A percentile compares a stretch with the other conserved stretches of the same genome.
Evolutionary conservation across 495 filamentous ascomycete genomes (phyloP).

Genomic region (Symbiotaphrina buchneri): DNA sequence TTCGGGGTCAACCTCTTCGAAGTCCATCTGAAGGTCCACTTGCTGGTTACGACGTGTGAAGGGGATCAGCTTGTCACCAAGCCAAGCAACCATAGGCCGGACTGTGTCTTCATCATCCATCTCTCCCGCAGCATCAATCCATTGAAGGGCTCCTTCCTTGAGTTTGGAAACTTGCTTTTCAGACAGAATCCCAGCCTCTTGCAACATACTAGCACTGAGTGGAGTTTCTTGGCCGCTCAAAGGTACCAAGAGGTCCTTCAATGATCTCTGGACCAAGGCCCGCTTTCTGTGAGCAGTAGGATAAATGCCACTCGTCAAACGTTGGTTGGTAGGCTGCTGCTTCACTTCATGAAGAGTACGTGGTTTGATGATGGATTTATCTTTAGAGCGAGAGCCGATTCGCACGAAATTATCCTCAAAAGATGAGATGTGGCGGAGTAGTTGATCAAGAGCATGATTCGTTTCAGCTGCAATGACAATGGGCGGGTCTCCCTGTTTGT

Average conservation of each 20-base stretch:
- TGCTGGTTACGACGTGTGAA: slow-evolving; percentile 16
- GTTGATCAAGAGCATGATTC: slow-evolving; percentile 82
- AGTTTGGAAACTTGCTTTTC: too few species aligned
- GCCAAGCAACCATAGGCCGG: slow-evolving; percentile 34
- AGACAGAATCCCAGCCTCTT: too few species aligned
- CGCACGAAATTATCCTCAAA: slow-evolving; percentile 50
- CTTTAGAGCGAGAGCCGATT: slow-evolving; percentile 54
- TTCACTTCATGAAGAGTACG: slow-evolving; percentile 43
- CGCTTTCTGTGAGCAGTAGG: too few species aligned
- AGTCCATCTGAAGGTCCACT: slow-evolving; percentile 23
- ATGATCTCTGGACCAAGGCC: too few species aligned
- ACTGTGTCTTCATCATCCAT: too few species aligned
- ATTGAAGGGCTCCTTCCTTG: too few species aligned
- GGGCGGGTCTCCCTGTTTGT: slow-evolving; percentile 34
- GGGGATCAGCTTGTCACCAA: slow-evolving; percentile 24
- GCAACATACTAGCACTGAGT: too few species aligned
- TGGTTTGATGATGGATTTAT: slow-evolving; percentile 34
- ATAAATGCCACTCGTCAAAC: too few species aligned
- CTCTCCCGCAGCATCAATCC: too few species aligned
- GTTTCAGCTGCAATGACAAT: slow-evolving; percentile 71
- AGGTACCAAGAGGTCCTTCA: too few species aligned
- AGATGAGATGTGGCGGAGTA: slow-evolving; percentile 40
- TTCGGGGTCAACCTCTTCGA: slow-evolving; percentile 42
- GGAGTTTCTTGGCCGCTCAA: too few species aligned
- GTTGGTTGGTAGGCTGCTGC: slow-evolving; percentile 9